A percentile compares a stretch with the other conserved stretches of the same genome.
Conservation (phyloP, 306 rosid genomes). For the Purshia tridentata region DNA sequence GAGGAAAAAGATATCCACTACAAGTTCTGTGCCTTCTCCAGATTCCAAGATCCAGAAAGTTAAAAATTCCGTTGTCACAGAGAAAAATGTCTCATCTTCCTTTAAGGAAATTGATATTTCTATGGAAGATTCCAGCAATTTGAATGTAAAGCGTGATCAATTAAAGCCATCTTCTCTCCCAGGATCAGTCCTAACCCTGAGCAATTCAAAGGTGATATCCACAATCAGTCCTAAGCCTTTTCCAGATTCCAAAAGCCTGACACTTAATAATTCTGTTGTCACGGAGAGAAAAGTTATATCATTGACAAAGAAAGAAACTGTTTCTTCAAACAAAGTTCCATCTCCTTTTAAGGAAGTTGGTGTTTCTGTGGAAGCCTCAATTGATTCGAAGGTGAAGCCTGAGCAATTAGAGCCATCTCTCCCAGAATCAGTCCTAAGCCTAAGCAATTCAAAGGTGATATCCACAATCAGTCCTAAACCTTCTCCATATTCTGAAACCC, state of each 20-base stretch:
- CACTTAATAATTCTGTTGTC: background rate
- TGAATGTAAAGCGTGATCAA: conserved; percentile 4
- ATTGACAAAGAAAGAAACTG: too few relatives aligned
- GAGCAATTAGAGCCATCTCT: conserved; percentile 17
- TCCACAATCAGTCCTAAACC: background rate
- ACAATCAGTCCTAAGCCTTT: background rate
- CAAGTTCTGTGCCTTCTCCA: conserved; percentile 27
- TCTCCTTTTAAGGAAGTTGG: conserved; percentile 33
- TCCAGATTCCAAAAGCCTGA: too few relatives aligned
- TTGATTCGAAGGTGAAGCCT: conserved; percentile 5
- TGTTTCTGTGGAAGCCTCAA: conserved; percentile 34
- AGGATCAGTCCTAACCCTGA: background rate
- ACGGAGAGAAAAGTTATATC: conserved; percentile 35
- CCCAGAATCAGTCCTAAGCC: background rate
- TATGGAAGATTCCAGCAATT: conserved; percentile 28
- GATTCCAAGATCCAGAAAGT: background rate
- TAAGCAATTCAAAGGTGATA: background rate
- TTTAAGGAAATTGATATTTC: conserved; percentile 37
- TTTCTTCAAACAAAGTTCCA: too few relatives aligned
- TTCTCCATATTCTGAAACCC: background rate
- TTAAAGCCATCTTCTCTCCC: conserved; percentile 14
- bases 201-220: background rate
- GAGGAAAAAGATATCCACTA: conserved; percentile 31
- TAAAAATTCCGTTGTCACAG: conserved; percentile 10
- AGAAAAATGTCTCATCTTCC: conserved; percentile 27